A percentile compares a stretch with the other conserved stretches of the same genome.
Evolutionary conservation across 2,329 filamentous ascomycete genomes (phyloP).

Genomic region (Fusarium metavorans): DNA sequence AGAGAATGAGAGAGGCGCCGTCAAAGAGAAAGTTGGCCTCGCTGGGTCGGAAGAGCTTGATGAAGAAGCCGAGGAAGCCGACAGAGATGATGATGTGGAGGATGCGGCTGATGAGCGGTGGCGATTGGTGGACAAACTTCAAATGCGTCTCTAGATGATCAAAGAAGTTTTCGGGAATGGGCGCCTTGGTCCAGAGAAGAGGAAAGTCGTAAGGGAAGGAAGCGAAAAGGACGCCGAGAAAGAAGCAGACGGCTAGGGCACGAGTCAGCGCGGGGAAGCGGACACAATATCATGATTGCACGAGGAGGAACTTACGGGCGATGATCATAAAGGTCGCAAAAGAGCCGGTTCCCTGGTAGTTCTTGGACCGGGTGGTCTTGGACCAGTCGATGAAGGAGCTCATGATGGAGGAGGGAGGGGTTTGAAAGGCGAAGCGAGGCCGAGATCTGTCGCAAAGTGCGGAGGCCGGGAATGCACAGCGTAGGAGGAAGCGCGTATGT

Average conservation of each 20-base stretch:
- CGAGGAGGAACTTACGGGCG: conserved; percentile 76
- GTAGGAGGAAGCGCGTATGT: conserved; percentile 3
- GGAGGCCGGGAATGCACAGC: conserved; percentile 3
- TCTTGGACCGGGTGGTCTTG: conserved; percentile 68
- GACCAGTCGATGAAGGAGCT: conserved; percentile 62
- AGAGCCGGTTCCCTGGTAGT: conserved; percentile 72
- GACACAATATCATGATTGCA: conserved; percentile 1
- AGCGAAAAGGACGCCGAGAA: conserved; percentile 97
- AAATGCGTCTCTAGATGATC: conserved; percentile 90
- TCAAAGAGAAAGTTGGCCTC: conserved; percentile 97
- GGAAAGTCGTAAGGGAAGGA: conserved; percentile 96
- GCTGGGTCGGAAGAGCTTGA: conserved; percentile 93
- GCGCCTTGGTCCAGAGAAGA: conserved; percentile 81
- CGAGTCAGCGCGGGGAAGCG: conserved; percentile 5
- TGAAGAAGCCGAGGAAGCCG: conserved; percentile 88
- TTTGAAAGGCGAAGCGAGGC: conserved; percentile 13
- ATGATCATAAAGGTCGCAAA: conserved; percentile 98
- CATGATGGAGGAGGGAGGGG: conserved; percentile 43
- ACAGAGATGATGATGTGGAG: conserved; percentile 93
- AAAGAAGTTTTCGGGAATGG: conserved; percentile 76
- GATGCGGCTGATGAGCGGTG: conserved; percentile 91
- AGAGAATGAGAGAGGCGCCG: conserved; percentile 83
- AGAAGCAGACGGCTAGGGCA: conserved; percentile 85
- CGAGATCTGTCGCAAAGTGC: conserved; percentile 25
- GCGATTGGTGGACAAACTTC: conserved; percentile 89